Evolutionary conservation across 176 grass and related monocot genomes (phyloP).

Genomic region (Triticum monococcum): DNA sequence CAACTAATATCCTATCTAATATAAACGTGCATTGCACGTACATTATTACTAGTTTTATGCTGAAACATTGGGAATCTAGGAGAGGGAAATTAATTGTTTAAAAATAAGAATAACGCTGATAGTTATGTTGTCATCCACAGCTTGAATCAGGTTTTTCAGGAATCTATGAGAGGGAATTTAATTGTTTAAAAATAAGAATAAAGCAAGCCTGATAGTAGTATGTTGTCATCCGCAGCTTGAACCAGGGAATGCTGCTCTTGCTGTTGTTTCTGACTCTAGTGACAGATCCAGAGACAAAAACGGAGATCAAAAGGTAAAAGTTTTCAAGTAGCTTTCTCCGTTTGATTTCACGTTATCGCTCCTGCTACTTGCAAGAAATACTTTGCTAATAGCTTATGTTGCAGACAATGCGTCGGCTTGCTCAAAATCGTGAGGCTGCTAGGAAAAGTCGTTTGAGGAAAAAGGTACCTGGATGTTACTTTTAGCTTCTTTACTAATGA

Average conservation of each 20-base stretch:
- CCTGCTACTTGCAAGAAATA: not conserved
- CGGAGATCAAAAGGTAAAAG: constrained; percentile 74
- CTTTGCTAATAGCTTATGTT: constrained; percentile 40
- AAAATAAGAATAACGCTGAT: constrained; percentile 31
- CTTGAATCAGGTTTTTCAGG: not conserved
- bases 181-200: constrained; percentile 13
- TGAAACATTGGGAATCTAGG: constrained; percentile 3
- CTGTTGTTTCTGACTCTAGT: constrained; percentile 71
- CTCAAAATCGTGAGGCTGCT: constrained; percentile 98
- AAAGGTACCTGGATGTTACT: constrained; percentile 64
- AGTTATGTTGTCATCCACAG: constrained; percentile 45
- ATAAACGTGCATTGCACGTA: too few species aligned
- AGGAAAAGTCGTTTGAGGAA: constrained; percentile 98
- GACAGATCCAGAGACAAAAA: constrained; percentile 90
- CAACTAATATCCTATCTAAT: too few species aligned
- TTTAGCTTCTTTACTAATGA: constrained; percentile 7
- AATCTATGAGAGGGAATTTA: not conserved
- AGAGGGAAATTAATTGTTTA: constrained; percentile 1
- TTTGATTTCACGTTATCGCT: not conserved
- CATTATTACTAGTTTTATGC: too few species aligned
- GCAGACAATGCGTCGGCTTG: constrained; percentile 80
- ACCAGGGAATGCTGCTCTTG: constrained; percentile 45
- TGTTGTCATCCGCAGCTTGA: constrained; percentile 59
- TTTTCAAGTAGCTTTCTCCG: constrained; percentile 9
- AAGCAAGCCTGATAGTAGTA: constrained; percentile 33